A percentile compares a stretch with the other conserved stretches of the same genome.
Evolutionary conservation across 495 filamentous ascomycete species (phyloP).

Genomic region (Aspergillus olivimuriae): DNA sequence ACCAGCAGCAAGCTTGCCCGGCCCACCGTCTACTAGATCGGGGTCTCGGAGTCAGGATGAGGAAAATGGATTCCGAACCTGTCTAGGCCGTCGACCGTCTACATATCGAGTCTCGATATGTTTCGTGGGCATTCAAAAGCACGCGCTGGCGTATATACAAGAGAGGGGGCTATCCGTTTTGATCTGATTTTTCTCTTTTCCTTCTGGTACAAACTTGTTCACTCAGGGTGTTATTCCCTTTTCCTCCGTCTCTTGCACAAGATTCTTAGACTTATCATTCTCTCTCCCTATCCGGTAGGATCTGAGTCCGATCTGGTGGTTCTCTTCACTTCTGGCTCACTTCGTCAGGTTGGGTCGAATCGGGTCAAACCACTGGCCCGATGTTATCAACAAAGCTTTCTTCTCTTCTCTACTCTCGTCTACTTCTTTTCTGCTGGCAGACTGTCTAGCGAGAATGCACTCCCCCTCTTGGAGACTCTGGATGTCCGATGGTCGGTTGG

Average conservation of each 20-base stretch:
- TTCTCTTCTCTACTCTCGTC: constrained; percentile 7
- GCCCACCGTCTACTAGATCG: constrained; percentile 12
- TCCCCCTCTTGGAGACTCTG: background rate
- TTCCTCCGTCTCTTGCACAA: background rate
- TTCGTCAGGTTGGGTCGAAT: no score
- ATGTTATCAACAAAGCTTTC: constrained; percentile 12
- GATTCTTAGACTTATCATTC: constrained; percentile 8
- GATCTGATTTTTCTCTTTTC: constrained; percentile 10
- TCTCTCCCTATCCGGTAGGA: background rate
- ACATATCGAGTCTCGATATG: constrained; percentile 13
- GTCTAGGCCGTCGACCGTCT: constrained; percentile 8
- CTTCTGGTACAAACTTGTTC: constrained; percentile 20
- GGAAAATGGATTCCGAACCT: constrained; percentile 25
- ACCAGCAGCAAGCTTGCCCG: constrained; percentile 16
- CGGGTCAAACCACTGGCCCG: no score
- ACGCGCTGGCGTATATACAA: constrained; percentile 24
- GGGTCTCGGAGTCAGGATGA: no score
- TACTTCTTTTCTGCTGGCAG: constrained; percentile 3
- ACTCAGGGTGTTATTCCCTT: constrained; percentile 5
- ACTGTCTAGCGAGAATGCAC: background rate
- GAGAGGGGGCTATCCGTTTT: no score
- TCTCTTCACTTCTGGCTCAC: constrained; percentile 13
- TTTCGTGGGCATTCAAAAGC: background rate
- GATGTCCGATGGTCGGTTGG: background rate
- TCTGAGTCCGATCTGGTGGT: background rate